A percentile compares a stretch with the other conserved stretches of the same genome.
These are phyloP conservation scores for Stellera chamaejasme DNA, from an alignment of 345 rosid species.

Conservation along the genomic window DNA sequence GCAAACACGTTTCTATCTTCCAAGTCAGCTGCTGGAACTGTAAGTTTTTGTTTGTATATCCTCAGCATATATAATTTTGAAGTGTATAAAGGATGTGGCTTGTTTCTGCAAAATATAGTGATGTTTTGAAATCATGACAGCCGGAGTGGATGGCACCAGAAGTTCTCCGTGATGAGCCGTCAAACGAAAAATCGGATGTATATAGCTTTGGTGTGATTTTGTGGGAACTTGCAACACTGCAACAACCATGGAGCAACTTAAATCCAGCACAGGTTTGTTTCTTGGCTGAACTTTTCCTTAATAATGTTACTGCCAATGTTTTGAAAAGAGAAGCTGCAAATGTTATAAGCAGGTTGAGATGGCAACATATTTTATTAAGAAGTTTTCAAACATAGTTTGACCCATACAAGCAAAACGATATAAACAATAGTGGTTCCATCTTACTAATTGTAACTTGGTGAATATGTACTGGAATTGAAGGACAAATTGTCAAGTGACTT, in stretches of 20 bases:
- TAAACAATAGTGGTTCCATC: too few relatives aligned
- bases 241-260: constrained; percentile 92
- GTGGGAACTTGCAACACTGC: constrained; percentile 97
- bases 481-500: too few relatives aligned
- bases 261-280: constrained; percentile 93
- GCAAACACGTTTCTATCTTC: constrained; percentile 96
- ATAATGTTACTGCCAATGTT: too few relatives aligned
- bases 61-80: constrained; percentile 2
- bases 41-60: constrained; percentile 38
- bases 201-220: constrained; percentile 96
- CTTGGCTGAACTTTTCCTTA: not conserved
- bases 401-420: too few relatives aligned
- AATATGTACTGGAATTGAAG: too few relatives aligned
- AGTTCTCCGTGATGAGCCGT: constrained; percentile 93
- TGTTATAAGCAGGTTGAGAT: too few relatives aligned
- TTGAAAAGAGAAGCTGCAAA: too few relatives aligned
- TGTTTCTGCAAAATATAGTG: constrained; percentile 6
- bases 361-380: too few relatives aligned
- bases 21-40: constrained; percentile 99
- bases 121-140: constrained; percentile 26
- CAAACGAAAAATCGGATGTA: constrained; percentile 91
- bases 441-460: too few relatives aligned
- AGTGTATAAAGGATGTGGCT: constrained; percentile 1
- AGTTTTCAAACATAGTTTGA: too few relatives aligned
- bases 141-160: constrained; percentile 99